Evolutionary conservation across 768 basidiomycete genomes (phyloP).

Genomic region (Mrakia blollopis): DNA sequence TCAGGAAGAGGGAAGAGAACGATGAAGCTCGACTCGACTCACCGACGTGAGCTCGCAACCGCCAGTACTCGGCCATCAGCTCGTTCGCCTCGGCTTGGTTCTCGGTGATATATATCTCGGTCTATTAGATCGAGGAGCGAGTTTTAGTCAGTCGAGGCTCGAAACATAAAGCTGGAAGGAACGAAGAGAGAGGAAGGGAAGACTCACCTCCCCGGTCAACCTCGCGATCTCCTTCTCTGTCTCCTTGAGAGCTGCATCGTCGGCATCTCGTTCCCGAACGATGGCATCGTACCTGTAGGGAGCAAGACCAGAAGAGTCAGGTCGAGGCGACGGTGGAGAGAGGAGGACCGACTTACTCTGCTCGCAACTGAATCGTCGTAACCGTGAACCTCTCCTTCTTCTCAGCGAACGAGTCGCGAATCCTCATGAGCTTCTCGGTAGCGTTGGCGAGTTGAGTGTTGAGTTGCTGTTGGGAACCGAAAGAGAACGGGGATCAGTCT

Average conservation of each 20-base stretch:
- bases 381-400: conserved; percentile 66
- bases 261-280: conserved; percentile 36
- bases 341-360: conserved; percentile 46
- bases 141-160: neutral
- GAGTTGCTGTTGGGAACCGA: conserved; percentile 57
- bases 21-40: conserved; percentile 27
- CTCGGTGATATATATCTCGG: conserved; percentile 65
- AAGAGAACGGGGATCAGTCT: neutral
- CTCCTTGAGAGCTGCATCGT: conserved; percentile 65
- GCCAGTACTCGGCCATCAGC: conserved; percentile 77
- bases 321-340: neutral
- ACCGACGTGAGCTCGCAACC: conserved; percentile 71
- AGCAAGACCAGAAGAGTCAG: neutral
- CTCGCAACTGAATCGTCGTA: conserved; percentile 68
- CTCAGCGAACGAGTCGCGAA: conserved; percentile 73
- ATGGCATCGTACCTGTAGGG: conserved; percentile 50
- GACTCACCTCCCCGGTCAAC: conserved; percentile 51
- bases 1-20: no score
- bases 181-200: neutral
- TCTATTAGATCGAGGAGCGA: conserved; percentile 49
- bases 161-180: neutral
- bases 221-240: conserved; percentile 61
- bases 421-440: conserved; percentile 71
- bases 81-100: conserved; percentile 76
- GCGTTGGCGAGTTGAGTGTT: conserved; percentile 74